Base-by-base conservation (phyloP, 2,329 filamentous ascomycete genomes). In the Bipolaris cookei region DNA sequence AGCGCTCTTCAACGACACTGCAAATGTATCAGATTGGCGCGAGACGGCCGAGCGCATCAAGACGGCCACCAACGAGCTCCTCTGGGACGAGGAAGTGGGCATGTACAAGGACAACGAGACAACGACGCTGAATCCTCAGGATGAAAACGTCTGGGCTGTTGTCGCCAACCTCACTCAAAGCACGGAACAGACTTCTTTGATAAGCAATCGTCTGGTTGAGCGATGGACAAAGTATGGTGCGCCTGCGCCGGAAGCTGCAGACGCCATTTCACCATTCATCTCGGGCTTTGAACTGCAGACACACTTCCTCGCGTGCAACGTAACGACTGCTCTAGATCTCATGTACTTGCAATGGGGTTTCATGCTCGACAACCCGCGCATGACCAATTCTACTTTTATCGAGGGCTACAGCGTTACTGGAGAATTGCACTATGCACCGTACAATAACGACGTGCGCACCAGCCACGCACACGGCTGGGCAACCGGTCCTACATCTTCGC, bases 81-180 rank as follows among this genome's bases (percentile, higher is more conserved):
- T 83, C 56, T 86, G 81, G 80, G 80, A 85, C 59, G 62, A 72
- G 0, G 51, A 67, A 1, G 76, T 76, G n/a, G 81, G 81, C 23
- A 78, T 84, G 59, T 84, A 86, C 73, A 77, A 79, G 52, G 83
- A 85, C 68, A 86, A 85, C 59, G 79, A 81, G 35, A 81, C 80
- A 0, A 81, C 79, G 1, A 78, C 78, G 0, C 75, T 89, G 3
- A 77, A 84, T 41, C 79, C 79, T 0, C 78, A 81, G 65, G 78
- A 81, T 59, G 78, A 78, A 21, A 81, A 80, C 52, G 67, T 69
- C 11, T 79, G 76, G 77, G 77, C 78, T 21, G 68, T 80, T 5
- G 64, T 79, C 18, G 69, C 76, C 14, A 76, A 76, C 48, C 54
- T 80, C n/a, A 76, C 75, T 0, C 37, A 63, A 23, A 72, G 73